A percentile compares a stretch with the other conserved stretches of the same genome.
These are phyloP conservation scores for Verticillium dahliae DNA, from an alignment of 2,329 filamentous ascomycete genomes.

Conservation along the genomic window DNA sequence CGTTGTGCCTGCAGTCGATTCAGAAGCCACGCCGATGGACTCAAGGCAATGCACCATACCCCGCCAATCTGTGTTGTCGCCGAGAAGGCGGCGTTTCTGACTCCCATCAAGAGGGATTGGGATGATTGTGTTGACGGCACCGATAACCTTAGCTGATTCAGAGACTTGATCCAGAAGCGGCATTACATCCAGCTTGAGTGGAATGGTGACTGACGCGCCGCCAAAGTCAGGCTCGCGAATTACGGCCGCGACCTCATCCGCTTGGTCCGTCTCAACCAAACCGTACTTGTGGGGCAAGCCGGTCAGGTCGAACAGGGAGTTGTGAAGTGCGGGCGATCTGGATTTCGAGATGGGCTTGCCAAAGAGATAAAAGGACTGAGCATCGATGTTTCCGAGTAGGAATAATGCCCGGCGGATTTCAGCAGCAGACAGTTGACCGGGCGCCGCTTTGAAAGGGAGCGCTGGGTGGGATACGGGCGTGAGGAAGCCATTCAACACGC, in stretches of 20 bases:
- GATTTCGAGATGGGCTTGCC: constrained; percentile 79
- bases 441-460: constrained; percentile 88
- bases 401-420: constrained; percentile 78
- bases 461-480: constrained; percentile 88
- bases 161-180: constrained; percentile 73
- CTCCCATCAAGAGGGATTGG: constrained; percentile 33
- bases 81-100: constrained; percentile 49
- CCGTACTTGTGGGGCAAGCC: constrained; percentile 84
- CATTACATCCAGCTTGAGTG: constrained; percentile 86
- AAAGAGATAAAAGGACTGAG: constrained; percentile 78
- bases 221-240: constrained; percentile 73
- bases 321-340: constrained; percentile 84
- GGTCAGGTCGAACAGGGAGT: constrained; percentile 66
- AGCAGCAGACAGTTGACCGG: constrained; percentile 82
- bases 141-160: constrained; percentile 72
- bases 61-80: constrained; percentile 93
- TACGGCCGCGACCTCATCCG: constrained; percentile 52
- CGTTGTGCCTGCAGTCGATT: constrained; percentile 19
- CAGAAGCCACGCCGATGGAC: constrained; percentile 52
- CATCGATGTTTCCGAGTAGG: constrained; percentile 70
- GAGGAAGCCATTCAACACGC: constrained; percentile 86
- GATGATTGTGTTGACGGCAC: constrained; percentile 91
- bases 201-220: constrained; percentile 92
- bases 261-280: constrained; percentile 65
- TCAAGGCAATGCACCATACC: constrained; percentile 81